A percentile compares a stretch with the other conserved stretches of the same genome.
Evolutionary conservation across 306 rosid genomes (phyloP).

Genomic region (Lathyrus sativus): DNA sequence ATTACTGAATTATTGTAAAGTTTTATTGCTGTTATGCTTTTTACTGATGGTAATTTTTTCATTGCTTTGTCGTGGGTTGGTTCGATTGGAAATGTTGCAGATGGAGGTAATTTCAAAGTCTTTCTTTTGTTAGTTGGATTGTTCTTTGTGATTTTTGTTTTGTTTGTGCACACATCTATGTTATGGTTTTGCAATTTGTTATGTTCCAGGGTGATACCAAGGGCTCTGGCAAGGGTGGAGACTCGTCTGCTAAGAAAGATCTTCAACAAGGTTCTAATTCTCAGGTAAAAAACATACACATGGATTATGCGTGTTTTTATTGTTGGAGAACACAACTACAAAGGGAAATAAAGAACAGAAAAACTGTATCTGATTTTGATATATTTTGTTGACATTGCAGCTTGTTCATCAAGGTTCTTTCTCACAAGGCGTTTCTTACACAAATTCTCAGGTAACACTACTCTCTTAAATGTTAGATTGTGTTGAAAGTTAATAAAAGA

Average conservation of each 20-base stretch:
- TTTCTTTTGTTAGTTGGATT: slow-evolving; percentile 6
- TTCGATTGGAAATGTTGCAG: slow-evolving; percentile 57
- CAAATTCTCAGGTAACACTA: slow-evolving; percentile 72
- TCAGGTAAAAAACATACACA: slow-evolving; percentile 57
- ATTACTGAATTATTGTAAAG: background rate
- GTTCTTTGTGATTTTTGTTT: background rate
- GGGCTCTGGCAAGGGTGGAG: slow-evolving; percentile 89
- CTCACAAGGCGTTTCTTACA: slow-evolving; percentile 67
- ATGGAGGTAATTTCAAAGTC: slow-evolving; percentile 73
- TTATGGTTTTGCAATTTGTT: slow-evolving; percentile 29
- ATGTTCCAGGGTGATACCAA: slow-evolving; percentile 86
- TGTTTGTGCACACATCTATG: background rate
- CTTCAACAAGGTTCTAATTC: slow-evolving; percentile 63
- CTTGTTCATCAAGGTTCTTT: slow-evolving; percentile 77
- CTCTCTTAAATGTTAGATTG: slow-evolving; percentile 10
- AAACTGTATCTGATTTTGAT: slow-evolving; percentile 25
- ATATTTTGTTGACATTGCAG: slow-evolving; percentile 44
- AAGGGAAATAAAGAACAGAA: background rate
- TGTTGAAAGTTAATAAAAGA: slow-evolving; percentile 35
- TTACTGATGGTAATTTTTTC: slow-evolving; percentile 40
- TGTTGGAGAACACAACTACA: background rate
- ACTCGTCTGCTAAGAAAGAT: slow-evolving; percentile 72
- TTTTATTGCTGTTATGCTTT: slow-evolving; percentile 25
- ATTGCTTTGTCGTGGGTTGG: slow-evolving; percentile 41
- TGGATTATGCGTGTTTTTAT: background rate